A percentile compares a stretch with the other conserved stretches of the same genome.
These are phyloP conservation scores for Chaetomium fimeti DNA, from an alignment of 495 filamentous ascomycete genomes.

Conservation along the genomic window DNA sequence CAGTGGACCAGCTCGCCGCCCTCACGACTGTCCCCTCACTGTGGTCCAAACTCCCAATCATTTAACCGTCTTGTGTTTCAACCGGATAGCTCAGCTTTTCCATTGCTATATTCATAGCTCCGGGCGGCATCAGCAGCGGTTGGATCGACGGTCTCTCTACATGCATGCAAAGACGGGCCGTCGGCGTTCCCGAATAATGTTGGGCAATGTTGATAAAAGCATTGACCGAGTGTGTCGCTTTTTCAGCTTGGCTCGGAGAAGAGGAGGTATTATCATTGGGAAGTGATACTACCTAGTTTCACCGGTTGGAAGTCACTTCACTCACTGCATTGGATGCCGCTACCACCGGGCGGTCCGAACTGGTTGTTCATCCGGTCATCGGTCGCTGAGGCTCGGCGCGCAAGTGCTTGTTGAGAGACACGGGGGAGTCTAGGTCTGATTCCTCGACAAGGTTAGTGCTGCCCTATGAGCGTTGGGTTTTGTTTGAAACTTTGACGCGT, in stretches of 20 bases:
- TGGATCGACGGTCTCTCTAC: background rate
- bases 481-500: slow-evolving; percentile 2
- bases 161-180: background rate
- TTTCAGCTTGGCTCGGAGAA: background rate
- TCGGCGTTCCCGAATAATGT: background rate
- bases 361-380: too few species aligned
- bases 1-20: background rate
- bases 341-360: too few species aligned
- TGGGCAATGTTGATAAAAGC: background rate
- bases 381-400: too few species aligned
- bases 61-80: background rate
- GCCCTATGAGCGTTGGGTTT: background rate
- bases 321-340: too few species aligned
- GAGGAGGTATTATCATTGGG: background rate
- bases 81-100: background rate
- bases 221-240: background rate
- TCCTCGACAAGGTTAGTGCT: background rate
- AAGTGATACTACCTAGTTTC: background rate
- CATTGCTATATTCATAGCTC: background rate
- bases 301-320: background rate
- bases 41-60: background rate
- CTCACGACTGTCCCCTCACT: background rate
- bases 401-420: too few species aligned
- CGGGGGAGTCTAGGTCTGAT: background rate
- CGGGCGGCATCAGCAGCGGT: background rate